Evolutionary conservation across 345 rosid genomes (phyloP).

Genomic region (Capsella bursapastoris): DNA sequence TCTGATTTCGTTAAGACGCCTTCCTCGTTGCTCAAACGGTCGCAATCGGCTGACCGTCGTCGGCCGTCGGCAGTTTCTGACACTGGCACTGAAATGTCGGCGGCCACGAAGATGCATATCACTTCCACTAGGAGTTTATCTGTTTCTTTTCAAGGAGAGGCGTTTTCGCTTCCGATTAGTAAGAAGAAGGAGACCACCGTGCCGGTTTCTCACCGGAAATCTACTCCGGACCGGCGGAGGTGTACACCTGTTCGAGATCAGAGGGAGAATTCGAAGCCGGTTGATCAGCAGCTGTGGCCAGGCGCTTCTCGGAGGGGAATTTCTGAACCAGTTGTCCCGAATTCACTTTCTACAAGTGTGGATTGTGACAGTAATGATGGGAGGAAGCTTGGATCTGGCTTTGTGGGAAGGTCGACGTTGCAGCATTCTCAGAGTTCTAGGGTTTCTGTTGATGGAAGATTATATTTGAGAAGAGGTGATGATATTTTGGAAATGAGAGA

Average conservation of each 20-base stretch:
- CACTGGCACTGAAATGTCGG: constrained; percentile 56
- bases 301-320: constrained; percentile 63
- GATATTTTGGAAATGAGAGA: constrained; percentile 40
- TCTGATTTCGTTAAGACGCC: constrained; percentile 45
- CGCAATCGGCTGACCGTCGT: constrained; percentile 86
- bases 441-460: constrained; percentile 54
- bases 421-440: constrained; percentile 66
- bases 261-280: constrained; percentile 57
- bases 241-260: constrained; percentile 70
- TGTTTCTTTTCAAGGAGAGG: constrained; percentile 91
- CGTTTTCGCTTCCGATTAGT: constrained; percentile 87
- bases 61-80: constrained; percentile 49
- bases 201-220: constrained; percentile 53
- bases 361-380: constrained; percentile 52
- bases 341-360: constrained; percentile 59
- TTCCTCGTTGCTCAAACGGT: constrained; percentile 61
- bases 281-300: constrained; percentile 81
- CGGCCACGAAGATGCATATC: constrained; percentile 73
- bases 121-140: constrained; percentile 89
- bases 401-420: constrained; percentile 52
- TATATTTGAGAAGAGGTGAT: constrained; percentile 57
- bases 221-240: constrained; percentile 66
- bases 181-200: constrained; percentile 65
- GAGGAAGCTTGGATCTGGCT: constrained; percentile 67
- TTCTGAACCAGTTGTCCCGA: constrained; percentile 45